Evolutionary conservation across 495 filamentous ascomycete genomes (phyloP), one percentile per base, ranked within the genome.

Genomic region (Niebla homalea): DNA sequence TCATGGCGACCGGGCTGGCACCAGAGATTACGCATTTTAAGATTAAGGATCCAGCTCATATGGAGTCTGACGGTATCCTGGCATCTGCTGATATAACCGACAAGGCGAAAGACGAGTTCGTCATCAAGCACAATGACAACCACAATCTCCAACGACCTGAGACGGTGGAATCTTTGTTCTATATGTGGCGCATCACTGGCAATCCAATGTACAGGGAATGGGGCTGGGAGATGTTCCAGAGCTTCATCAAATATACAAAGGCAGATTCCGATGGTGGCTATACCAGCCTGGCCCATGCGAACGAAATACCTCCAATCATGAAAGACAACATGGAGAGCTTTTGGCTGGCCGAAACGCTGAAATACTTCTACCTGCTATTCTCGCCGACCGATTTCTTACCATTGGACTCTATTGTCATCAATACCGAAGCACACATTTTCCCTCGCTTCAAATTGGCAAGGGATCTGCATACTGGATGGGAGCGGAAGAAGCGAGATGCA

Each of bases 171-270:
- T 89, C 84, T 48, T 70, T 99, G 43, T 88, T 97, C 64, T 92
- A 97, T 67, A 93, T 99, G 89, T 99, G 90, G 83, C 81, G 92
- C 47, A 90, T 99, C 62, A 99, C 92, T 16, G 89, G 86, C 25
- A 89, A 99, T 51, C 71, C 76, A 22, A 86, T 78, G 54, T 99
- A 99, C 64, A 78, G 92, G 14, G 76, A 95, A 53, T 97, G 92
- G 92, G 92, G 93, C 7, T 99, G 92, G 92, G 81, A 93, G 54
- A 97, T 97, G 77, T 99, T 99, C 70, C 80, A 89, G 67, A 77
- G 81, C 1, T 97, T 99, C 63, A 69, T 89, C 60, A 80, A 84
- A 53, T 78, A 94, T 63, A 93, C 84, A 0, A 76, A 80, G 1
- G 84, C 86, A 22, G 75, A 79, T 18, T 65, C 60, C 16, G 85